A percentile compares a stretch with the other conserved stretches of the same genome.
phyloP scores from a whole-genome alignment of 805 yeast genomes.

The Ogataea pignaliae region DNA sequence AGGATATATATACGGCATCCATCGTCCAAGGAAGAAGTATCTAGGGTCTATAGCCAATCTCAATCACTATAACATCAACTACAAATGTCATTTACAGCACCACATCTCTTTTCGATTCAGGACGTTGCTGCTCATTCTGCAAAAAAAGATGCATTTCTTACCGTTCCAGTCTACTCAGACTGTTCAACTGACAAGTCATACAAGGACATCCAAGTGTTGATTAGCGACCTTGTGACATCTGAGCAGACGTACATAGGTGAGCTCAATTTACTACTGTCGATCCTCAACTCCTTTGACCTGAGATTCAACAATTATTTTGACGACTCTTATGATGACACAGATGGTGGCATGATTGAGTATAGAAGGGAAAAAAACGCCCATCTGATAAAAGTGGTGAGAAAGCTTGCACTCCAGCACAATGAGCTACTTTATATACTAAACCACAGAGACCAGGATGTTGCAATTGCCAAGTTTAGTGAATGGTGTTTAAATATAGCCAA shows the following conservation, averaged over 20 bases:
- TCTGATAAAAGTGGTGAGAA: slow-evolving; percentile 12
- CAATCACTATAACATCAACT: neutral
- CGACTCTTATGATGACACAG: slow-evolving; percentile 22
- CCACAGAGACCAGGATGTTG: slow-evolving; percentile 8
- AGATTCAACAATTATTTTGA: slow-evolving; percentile 27
- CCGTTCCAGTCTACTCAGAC: neutral
- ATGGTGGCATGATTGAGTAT: slow-evolving; percentile 15
- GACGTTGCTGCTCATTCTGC: slow-evolving; percentile 9
- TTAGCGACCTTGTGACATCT: slow-evolving; percentile 11
- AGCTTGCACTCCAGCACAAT: slow-evolving; percentile 16
- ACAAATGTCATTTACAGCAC: slow-evolving; percentile 14
- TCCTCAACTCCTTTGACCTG: slow-evolving; percentile 23
- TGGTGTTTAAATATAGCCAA: slow-evolving; percentile 22
- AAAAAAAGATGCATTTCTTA: neutral
- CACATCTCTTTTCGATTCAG: slow-evolving; percentile 18
- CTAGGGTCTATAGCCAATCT: no score
- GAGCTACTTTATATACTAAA: slow-evolving; percentile 11
- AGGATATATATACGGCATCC: no score
- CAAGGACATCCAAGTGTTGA: slow-evolving; percentile 2
- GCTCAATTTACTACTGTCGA: slow-evolving; percentile 15
- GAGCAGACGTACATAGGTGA: slow-evolving; percentile 20
- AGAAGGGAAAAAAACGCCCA: slow-evolving; percentile 18
- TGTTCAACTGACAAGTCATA: neutral
- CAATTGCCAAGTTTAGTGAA: slow-evolving; percentile 15
- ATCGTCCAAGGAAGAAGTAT: no score